phyloP scores from a whole-genome alignment of 2,329 filamentous ascomycete species.

The Alternaria arbusti region DNA sequence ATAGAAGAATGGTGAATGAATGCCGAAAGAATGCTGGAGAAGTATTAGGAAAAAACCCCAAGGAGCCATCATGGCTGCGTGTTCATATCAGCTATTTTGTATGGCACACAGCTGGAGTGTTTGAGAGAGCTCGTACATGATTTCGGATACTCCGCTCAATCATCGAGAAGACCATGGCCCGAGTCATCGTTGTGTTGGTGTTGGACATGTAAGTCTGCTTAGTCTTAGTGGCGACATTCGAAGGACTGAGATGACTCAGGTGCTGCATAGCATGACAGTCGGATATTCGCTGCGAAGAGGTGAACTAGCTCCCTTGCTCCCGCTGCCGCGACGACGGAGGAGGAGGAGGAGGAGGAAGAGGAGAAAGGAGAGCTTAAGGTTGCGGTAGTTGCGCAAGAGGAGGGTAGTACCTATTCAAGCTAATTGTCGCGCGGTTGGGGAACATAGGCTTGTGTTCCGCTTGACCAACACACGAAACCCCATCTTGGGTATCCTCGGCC shows the following conservation, averaged over 20 bases:
- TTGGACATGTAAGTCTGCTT: conserved; percentile 62
- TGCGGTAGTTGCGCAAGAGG: not conserved
- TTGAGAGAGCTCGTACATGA: too few species aligned
- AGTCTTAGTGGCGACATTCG: conserved; percentile 67
- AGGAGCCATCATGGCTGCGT: too few species aligned
- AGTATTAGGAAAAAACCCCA: not conserved
- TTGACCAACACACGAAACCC: not conserved
- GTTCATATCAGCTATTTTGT: too few species aligned
- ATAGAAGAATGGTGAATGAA: not conserved
- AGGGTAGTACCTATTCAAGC: not conserved
- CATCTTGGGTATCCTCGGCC: not conserved
- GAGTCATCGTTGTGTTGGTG: too few species aligned
- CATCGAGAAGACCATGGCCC: too few species aligned
- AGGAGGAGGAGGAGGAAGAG: too few species aligned
- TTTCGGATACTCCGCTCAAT: too few species aligned
- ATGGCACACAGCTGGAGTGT: too few species aligned
- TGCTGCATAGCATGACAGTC: conserved; percentile 61
- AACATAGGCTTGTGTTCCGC: not conserved
- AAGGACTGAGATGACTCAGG: conserved; percentile 68
- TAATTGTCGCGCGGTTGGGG: not conserved
- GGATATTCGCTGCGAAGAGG: conserved; percentile 59
- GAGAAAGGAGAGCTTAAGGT: conserved; percentile 49
- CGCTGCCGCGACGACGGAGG: conserved; percentile 55
- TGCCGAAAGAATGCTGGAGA: not conserved
- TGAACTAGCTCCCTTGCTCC: conserved; percentile 40